These are phyloP conservation scores for Mycena kentingensis DNA, from an alignment of 768 basidiomycete species.

Conservation along the genomic window DNA sequence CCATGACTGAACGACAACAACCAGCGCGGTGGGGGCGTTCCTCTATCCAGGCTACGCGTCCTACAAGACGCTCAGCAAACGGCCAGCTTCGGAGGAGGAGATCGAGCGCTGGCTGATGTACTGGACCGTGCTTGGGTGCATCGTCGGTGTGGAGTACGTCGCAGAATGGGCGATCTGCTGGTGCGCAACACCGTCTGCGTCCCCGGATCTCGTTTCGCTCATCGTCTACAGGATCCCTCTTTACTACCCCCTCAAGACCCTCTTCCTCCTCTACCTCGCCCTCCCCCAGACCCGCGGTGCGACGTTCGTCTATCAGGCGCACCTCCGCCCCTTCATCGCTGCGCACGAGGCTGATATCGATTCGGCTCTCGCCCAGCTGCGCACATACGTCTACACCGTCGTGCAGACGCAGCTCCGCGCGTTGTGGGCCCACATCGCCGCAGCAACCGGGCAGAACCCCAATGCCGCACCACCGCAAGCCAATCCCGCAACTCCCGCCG, in stretches of 20 bases:
- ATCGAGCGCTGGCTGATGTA: slow-evolving; percentile 97
- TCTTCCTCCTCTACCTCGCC: slow-evolving; percentile 87
- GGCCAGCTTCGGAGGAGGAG: slow-evolving; percentile 83
- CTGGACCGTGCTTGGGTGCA: slow-evolving; percentile 87
- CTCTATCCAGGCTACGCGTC: slow-evolving; percentile 94
- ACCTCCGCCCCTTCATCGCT: slow-evolving; percentile 82
- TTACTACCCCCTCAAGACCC: slow-evolving; percentile 78
- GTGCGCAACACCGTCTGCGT: slow-evolving; percentile 44
- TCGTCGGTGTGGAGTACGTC: slow-evolving; percentile 79
- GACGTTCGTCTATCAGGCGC: slow-evolving; percentile 76
- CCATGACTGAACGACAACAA: neutral
- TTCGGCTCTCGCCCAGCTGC: slow-evolving; percentile 66
- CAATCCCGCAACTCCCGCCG: slow-evolving; percentile 26
- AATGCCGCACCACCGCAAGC: slow-evolving; percentile 23
- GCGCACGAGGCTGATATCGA: slow-evolving; percentile 87
- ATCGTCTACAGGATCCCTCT: slow-evolving; percentile 73
- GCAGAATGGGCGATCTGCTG: slow-evolving; percentile 88
- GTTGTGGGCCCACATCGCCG: slow-evolving; percentile 65
- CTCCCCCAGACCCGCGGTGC: slow-evolving; percentile 90
- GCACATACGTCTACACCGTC: slow-evolving; percentile 59
- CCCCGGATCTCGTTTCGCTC: slow-evolving; percentile 13
- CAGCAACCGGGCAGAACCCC: slow-evolving; percentile 48
- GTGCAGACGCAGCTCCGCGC: slow-evolving; percentile 63
- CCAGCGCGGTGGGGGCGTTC: slow-evolving; percentile 73
- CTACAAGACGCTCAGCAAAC: slow-evolving; percentile 89